Conservation (phyloP, 768 basidiomycete genomes). For the Termitomyces eurrhizus region DNA sequence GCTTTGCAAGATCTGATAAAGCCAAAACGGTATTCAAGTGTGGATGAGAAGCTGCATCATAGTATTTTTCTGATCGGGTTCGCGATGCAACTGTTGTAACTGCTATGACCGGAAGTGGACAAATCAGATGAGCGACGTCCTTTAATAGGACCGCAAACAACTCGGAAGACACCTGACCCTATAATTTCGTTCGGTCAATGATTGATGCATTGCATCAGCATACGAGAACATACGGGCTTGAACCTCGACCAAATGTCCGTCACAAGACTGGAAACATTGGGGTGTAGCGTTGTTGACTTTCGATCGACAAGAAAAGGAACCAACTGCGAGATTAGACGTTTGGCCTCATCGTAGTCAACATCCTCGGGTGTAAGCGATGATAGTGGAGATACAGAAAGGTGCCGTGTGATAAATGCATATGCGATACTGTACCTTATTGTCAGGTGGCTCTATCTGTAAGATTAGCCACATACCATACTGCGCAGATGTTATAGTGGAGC, state of each 20-base stretch:
- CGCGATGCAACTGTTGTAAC: constrained; percentile 19
- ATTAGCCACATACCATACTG: constrained; percentile 52
- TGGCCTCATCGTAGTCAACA: constrained; percentile 44
- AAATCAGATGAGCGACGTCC: constrained; percentile 53
- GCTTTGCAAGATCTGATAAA: constrained; percentile 48
- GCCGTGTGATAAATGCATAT: constrained; percentile 65
- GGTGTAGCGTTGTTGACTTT: constrained; percentile 51
- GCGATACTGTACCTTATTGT: constrained; percentile 43
- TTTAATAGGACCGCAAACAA: constrained; percentile 50
- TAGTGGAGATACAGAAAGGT: constrained; percentile 57
- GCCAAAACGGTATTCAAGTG: constrained; percentile 39
- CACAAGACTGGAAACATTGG: constrained; percentile 47
- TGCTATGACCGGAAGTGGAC: constrained; percentile 37
- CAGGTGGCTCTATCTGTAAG: neutral
- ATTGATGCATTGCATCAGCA: neutral
- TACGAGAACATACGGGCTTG: constrained; percentile 34
- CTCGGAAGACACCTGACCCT: constrained; percentile 35
- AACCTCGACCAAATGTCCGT: constrained; percentile 67
- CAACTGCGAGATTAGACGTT: constrained; percentile 42
- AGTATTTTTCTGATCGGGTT: constrained; percentile 15
- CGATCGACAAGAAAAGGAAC: constrained; percentile 65
- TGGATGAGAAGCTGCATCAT: constrained; percentile 31
- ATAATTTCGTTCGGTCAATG: neutral
- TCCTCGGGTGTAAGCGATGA: constrained; percentile 34
- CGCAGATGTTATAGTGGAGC: constrained; percentile 66